Conservation (phyloP, 1,284 basidiomycete genomes). For the Leccinum fallax region DNA sequence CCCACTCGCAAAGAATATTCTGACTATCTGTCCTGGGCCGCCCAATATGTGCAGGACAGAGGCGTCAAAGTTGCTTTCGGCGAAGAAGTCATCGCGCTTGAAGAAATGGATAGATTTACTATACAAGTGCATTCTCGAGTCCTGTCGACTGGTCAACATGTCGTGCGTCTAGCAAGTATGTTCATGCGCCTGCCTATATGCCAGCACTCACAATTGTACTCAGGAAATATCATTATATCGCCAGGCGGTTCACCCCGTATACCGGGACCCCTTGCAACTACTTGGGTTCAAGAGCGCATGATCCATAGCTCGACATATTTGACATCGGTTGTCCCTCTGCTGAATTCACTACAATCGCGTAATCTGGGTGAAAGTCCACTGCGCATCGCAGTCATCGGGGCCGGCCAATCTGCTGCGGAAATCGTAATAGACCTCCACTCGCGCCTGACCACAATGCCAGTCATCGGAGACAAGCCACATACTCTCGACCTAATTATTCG, state of each 20-base stretch:
- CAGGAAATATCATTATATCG: slow-evolving; percentile 53
- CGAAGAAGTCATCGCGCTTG: slow-evolving; percentile 49
- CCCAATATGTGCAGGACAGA: slow-evolving; percentile 44
- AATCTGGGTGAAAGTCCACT: slow-evolving; percentile 34
- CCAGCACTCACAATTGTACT: slow-evolving; percentile 12
- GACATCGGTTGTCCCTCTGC: slow-evolving; percentile 42
- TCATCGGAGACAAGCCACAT: slow-evolving; percentile 34
- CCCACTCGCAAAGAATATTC: slow-evolving; percentile 85
- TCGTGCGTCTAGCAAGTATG: slow-evolving; percentile 44
- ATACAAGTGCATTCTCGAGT: slow-evolving; percentile 44
- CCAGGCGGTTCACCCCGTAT: slow-evolving; percentile 52
- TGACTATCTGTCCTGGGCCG: slow-evolving; percentile 61
- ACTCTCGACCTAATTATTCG: slow-evolving; percentile 57
- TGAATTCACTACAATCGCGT: slow-evolving; percentile 30
- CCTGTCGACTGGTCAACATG: slow-evolving; percentile 39
- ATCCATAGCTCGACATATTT: slow-evolving; percentile 50
- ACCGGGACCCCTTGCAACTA: slow-evolving; percentile 41
- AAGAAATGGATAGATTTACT: slow-evolving; percentile 37
- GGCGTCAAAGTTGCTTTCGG: slow-evolving; percentile 51
- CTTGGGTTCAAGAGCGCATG: slow-evolving; percentile 40
- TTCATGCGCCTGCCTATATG: slow-evolving; percentile 7
- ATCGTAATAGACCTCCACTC: slow-evolving; percentile 53
- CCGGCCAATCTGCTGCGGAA: slow-evolving; percentile 58
- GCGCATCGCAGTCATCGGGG: slow-evolving; percentile 54
- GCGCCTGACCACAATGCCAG: slow-evolving; percentile 39